Conservation (phyloP, 768 basidiomycete genomes). For the Panellus pusillus region DNA sequence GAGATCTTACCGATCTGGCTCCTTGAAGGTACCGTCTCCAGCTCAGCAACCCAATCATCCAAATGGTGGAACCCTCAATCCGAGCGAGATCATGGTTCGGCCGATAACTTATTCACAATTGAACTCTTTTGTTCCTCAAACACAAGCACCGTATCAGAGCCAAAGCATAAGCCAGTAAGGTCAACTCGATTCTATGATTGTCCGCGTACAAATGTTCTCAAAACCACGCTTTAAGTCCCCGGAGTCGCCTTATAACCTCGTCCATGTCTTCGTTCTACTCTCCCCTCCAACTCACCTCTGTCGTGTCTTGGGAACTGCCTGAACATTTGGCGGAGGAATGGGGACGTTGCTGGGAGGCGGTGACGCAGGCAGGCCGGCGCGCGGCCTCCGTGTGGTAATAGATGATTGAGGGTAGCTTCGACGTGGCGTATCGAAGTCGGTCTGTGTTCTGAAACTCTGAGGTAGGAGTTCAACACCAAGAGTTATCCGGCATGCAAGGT, state of each 20-base stretch:
- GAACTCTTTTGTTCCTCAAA: slow-evolving; percentile 30
- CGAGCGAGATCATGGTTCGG: neutral
- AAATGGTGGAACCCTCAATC: neutral
- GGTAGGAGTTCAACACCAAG: neutral
- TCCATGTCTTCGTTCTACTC: slow-evolving; percentile 5
- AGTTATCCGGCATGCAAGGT: neutral
- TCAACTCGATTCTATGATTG: neutral
- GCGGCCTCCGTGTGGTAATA: too few relatives aligned
- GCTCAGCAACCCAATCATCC: neutral
- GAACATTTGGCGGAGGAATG: neutral
- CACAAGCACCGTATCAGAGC: slow-evolving; percentile 57
- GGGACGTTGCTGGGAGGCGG: too few relatives aligned
- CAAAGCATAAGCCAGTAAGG: slow-evolving; percentile 37
- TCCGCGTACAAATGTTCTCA: slow-evolving; percentile 1
- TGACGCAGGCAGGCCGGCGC: too few relatives aligned
- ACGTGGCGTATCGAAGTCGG: too few relatives aligned
- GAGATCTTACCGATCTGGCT: slow-evolving; percentile 7
- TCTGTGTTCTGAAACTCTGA: too few relatives aligned
- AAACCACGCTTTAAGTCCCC: neutral
- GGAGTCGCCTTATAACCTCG: neutral
- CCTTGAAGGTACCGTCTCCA: neutral
- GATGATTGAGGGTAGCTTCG: too few relatives aligned
- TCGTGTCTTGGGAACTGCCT: neutral
- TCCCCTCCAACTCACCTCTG: neutral
- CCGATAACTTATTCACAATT: neutral